Conservation (phyloP, 2,329 filamentous ascomycete genomes). For the Colletotrichum paranaense region DNA sequence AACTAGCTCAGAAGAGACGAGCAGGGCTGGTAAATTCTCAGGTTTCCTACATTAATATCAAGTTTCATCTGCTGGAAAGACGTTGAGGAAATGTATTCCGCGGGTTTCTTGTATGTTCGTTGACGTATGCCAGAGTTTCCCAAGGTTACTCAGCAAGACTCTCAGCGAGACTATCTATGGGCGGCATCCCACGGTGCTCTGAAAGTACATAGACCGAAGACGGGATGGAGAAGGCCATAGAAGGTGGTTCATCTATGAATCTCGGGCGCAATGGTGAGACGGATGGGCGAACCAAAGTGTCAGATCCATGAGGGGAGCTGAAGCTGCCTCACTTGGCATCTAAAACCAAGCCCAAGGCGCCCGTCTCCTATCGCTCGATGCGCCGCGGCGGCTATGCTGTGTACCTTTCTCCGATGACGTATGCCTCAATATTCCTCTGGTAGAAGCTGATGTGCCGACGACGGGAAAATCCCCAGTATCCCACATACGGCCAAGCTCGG, state of each 20-base stretch:
- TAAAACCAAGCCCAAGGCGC: neutral
- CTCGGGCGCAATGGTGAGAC: slow-evolving; percentile 5
- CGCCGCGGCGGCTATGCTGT: neutral
- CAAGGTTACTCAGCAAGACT: neutral
- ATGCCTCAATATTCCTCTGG: neutral
- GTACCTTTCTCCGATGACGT: neutral
- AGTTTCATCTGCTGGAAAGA: neutral
- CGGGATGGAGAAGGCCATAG: slow-evolving; percentile 20
- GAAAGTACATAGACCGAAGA: slow-evolving; percentile 9
- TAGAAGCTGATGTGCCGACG: neutral
- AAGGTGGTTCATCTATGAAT: slow-evolving; percentile 11
- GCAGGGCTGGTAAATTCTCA: neutral
- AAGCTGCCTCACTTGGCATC: slow-evolving; percentile 15
- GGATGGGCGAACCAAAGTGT: slow-evolving; percentile 3
- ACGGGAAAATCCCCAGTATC: neutral
- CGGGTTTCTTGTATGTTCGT: neutral
- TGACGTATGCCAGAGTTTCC: slow-evolving; percentile 14
- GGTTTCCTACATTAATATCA: neutral
- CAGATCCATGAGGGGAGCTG: neutral
- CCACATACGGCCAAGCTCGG: slow-evolving; percentile 4
- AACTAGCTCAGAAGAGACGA: neutral
- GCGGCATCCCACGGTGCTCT: neutral
- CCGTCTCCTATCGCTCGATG: neutral
- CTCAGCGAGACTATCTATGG: neutral
- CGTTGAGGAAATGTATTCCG: neutral